Conservation (phyloP, 352 stramenopile species). For the Phytopythium oedochilum region DNA sequence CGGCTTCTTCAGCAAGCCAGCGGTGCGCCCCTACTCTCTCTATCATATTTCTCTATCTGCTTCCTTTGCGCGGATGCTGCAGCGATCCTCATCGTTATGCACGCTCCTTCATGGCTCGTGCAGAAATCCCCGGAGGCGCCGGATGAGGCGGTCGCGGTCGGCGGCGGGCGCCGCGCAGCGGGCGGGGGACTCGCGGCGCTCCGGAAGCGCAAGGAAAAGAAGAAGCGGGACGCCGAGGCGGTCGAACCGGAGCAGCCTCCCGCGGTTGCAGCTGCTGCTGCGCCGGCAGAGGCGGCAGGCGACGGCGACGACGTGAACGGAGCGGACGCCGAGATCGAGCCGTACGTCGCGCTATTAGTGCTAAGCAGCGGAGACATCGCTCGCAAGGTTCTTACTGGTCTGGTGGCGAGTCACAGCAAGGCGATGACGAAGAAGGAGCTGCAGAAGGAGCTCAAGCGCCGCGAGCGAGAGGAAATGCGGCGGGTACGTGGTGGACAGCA, state of each 20-base stretch:
- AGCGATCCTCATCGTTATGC: too few species aligned
- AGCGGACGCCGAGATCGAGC: slow-evolving; percentile 24
- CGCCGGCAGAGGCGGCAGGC: slow-evolving; percentile 4
- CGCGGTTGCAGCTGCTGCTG: slow-evolving; percentile 6
- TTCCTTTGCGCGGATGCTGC: too few species aligned
- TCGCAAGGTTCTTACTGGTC: slow-evolving; percentile 1
- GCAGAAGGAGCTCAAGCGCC: slow-evolving; percentile 73
- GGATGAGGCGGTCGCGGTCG: slow-evolving; percentile 25
- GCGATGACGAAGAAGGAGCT: slow-evolving; percentile 75
- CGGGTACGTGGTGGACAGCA: slow-evolving; percentile 24
- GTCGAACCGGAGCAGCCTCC: too few species aligned
- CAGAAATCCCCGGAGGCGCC: slow-evolving; percentile 30
- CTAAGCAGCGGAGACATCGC: not conserved
- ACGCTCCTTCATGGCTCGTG: too few species aligned
- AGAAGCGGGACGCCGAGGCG: slow-evolving; percentile 26
- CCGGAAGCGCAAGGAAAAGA: slow-evolving; percentile 62
- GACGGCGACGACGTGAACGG: slow-evolving; percentile 11
- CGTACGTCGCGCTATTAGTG: slow-evolving; percentile 18
- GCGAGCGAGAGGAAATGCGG: slow-evolving; percentile 70
- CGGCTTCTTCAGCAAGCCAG: slow-evolving; percentile 45
- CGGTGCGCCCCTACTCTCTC: slow-evolving; percentile 18
- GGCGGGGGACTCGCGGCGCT: slow-evolving; percentile 44
- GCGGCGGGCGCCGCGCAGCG: slow-evolving; percentile 27
- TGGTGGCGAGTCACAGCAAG: slow-evolving; percentile 12
- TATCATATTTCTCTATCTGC: too few species aligned